Percentiles rank a stretch among this genome's conserved stretches.
phyloP scores from a whole-genome alignment of 2,329 filamentous ascomycete genomes.

The Colletotrichum musicola region DNA sequence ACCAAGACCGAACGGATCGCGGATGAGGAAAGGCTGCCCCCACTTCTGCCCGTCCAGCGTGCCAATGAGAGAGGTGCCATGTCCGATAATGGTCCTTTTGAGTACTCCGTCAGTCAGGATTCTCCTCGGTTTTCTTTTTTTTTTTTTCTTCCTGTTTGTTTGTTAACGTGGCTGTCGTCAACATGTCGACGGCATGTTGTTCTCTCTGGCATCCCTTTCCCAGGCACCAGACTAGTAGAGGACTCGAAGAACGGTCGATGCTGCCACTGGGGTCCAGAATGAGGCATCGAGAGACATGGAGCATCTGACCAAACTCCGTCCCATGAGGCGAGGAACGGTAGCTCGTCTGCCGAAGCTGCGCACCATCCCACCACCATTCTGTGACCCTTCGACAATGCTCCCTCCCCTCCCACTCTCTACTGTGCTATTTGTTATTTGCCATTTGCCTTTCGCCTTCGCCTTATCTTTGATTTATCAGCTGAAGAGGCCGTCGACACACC shows the following conservation, averaged over 20 bases:
- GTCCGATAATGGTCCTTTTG: background rate
- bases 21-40: slow-evolving; percentile 29
- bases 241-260: background rate
- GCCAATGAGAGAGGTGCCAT: slow-evolving; percentile 7
- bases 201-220: no score
- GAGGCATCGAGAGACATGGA: background rate
- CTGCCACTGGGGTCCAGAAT: background rate
- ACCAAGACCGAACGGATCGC: slow-evolving; percentile 21
- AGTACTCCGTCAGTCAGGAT: background rate
- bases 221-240: no score
- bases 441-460: slow-evolving; percentile 12
- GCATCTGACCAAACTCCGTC: slow-evolving; percentile 16
- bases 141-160: background rate
- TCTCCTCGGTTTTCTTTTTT: slow-evolving; percentile 1
- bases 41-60: slow-evolving; percentile 3
- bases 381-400: background rate
- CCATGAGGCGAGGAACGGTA: slow-evolving; percentile 25
- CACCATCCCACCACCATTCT: slow-evolving; percentile 1
- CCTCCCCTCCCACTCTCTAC: background rate
- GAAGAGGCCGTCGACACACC: slow-evolving; percentile 6
- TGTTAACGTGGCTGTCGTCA: no score
- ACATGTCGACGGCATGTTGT: background rate
- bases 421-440: background rate
- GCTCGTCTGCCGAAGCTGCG: slow-evolving; percentile 19
- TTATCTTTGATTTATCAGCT: slow-evolving; percentile 35